A percentile compares a stretch with the other conserved stretches of the same genome.
phyloP scores from a whole-genome alignment of 768 basidiomycete species.

The Lactarius pseudohatsudake region DNA sequence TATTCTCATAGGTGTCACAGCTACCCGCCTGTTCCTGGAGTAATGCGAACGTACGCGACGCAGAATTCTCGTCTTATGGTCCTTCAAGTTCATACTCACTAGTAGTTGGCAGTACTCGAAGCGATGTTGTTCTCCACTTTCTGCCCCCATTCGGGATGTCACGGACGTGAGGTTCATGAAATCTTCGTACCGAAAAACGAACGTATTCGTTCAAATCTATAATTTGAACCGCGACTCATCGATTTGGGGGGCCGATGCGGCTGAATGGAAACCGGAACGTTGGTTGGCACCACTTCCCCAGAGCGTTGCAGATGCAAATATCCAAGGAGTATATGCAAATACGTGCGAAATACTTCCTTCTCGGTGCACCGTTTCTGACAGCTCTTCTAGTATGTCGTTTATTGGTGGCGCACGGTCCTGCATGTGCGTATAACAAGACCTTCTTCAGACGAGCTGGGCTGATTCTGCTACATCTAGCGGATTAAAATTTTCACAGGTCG shows the following conservation, averaged over 20 bases:
- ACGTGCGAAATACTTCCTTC: conserved; percentile 24
- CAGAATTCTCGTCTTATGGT: neutral
- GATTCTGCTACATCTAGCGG: neutral
- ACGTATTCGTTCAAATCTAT: conserved; percentile 32
- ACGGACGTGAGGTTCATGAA: neutral
- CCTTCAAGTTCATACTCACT: too few species aligned
- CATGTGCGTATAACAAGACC: conserved; percentile 3
- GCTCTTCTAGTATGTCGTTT: conserved; percentile 8
- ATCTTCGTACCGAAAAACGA: conserved; percentile 34
- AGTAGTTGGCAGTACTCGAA: neutral
- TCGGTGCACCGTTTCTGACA: neutral
- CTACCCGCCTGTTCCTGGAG: neutral
- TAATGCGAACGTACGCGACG: neutral
- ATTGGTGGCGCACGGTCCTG: conserved; percentile 11
- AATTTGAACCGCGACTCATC: conserved; percentile 34
- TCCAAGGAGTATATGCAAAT: conserved; percentile 39
- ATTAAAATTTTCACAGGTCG: conserved; percentile 17
- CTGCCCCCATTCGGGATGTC: neutral
- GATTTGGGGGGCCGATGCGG: conserved; percentile 45
- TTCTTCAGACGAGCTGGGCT: neutral
- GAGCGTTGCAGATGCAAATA: conserved; percentile 32
- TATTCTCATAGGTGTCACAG: neutral
- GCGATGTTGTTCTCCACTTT: neutral
- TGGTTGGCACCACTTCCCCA: conserved; percentile 37
- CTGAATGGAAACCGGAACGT: conserved; percentile 46